phyloP scores from a whole-genome alignment of 768 basidiomycete species.

The Tephrocybe sp. region DNA sequence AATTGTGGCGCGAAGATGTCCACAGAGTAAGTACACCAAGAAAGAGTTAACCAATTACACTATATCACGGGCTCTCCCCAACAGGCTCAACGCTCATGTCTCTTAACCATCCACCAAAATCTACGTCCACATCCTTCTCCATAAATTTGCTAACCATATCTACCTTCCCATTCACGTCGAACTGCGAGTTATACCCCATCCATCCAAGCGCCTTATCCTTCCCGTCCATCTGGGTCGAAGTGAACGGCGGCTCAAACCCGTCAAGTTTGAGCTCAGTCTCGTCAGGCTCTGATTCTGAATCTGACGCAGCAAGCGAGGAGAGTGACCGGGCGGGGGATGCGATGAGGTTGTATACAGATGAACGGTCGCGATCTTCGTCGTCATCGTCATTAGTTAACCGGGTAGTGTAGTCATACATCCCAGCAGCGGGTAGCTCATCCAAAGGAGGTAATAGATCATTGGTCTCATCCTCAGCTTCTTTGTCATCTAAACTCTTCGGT shows the following conservation, averaged over 20 bases:
- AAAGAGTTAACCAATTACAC: background rate
- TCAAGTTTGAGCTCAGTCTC: constrained; percentile 8
- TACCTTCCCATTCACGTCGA: constrained; percentile 53
- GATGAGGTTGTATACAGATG: constrained; percentile 17
- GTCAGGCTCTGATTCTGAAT: constrained; percentile 23
- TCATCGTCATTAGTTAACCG: constrained; percentile 12
- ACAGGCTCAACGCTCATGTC: constrained; percentile 31
- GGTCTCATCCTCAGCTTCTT: background rate
- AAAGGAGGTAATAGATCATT: background rate
- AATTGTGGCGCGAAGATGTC: too few species aligned
- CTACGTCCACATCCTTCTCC: constrained; percentile 61
- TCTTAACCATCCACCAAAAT: constrained; percentile 53
- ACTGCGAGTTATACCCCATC: constrained; percentile 57
- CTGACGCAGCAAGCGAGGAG: constrained; percentile 33
- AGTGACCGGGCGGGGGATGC: constrained; percentile 33
- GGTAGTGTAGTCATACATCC: constrained; percentile 9
- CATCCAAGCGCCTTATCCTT: constrained; percentile 24
- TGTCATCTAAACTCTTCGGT: background rate
- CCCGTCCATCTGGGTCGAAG: constrained; percentile 31
- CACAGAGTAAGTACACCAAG: too few species aligned
- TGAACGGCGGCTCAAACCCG: constrained; percentile 30
- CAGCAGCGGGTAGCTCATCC: background rate
- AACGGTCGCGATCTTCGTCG: constrained; percentile 4
- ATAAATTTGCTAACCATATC: constrained; percentile 54
- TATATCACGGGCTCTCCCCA: constrained; percentile 20